Conservation (phyloP, 306 rosid genomes). For the Neltuma alba region DNA sequence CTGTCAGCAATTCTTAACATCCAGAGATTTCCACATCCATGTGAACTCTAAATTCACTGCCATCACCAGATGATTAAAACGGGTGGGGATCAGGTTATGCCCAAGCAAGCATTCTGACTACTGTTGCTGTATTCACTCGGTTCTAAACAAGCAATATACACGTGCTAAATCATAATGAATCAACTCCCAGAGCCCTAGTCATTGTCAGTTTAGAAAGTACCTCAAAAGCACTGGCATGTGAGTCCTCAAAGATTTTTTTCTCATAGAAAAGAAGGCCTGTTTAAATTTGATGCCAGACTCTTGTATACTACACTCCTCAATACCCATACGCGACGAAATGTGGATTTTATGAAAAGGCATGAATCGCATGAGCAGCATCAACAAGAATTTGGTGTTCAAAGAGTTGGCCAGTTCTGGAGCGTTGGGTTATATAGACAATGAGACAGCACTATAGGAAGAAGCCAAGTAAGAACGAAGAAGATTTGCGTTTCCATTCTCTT, state of each 20-base stretch:
- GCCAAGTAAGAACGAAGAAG: neutral
- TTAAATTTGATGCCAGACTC: neutral
- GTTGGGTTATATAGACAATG: neutral
- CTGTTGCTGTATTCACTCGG: neutral
- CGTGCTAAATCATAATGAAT: neutral
- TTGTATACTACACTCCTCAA: neutral
- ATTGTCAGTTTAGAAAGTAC: neutral
- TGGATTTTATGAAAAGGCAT: neutral
- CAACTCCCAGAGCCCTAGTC: neutral
- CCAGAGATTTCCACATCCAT: neutral
- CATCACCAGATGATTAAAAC: neutral
- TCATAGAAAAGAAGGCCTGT: neutral
- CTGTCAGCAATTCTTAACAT: conserved; percentile 10
- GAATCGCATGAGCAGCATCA: neutral
- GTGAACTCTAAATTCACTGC: neutral
- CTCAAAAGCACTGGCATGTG: neutral
- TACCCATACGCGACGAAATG: neutral
- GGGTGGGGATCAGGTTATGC: neutral
- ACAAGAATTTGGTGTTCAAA: neutral
- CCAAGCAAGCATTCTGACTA: neutral
- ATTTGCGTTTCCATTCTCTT: neutral
- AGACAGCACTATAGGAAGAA: neutral
- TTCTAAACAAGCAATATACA: conserved; percentile 13
- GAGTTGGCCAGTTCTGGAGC: neutral
- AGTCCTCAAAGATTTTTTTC: neutral